Conservation (phyloP, 306 rosid genomes). For the Ormosia emarginata region DNA sequence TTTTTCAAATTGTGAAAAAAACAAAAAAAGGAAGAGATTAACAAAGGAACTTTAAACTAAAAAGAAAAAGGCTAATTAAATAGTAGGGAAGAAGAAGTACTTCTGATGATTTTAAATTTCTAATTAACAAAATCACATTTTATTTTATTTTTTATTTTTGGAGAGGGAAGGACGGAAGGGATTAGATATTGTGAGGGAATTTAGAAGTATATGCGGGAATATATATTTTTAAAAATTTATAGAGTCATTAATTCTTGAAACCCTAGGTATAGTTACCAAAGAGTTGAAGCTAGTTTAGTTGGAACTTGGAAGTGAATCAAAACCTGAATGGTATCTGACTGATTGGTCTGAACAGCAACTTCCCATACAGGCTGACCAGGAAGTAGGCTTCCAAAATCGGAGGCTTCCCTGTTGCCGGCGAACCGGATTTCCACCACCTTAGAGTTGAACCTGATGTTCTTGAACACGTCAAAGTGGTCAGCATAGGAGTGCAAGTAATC, state of each 20-base stretch:
- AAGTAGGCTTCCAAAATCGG: slow-evolving; percentile 15
- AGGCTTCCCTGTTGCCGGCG: slow-evolving; percentile 23
- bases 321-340: slow-evolving; percentile 60
- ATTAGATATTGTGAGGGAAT: neutral
- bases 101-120: too few relatives aligned
- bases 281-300: neutral
- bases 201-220: too few relatives aligned
- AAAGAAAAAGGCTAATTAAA: too few relatives aligned
- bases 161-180: neutral
- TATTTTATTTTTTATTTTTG: too few relatives aligned
- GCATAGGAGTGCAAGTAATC: slow-evolving; percentile 60
- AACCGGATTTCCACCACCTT: slow-evolving; percentile 57
- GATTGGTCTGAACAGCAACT: slow-evolving; percentile 52
- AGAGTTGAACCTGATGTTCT: slow-evolving; percentile 55
- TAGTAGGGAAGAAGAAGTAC: too few relatives aligned
- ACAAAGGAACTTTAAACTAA: too few relatives aligned
- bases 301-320: neutral
- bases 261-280: slow-evolving; percentile 1
- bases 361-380: slow-evolving; percentile 58
- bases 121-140: too few relatives aligned
- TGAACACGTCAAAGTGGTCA: slow-evolving; percentile 58
- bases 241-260: neutral
- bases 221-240: too few relatives aligned
- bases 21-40: too few relatives aligned
- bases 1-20: too few relatives aligned